These are phyloP conservation scores for Tolypocladium sp. DNA, from an alignment of 2,329 filamentous ascomycete species.

Conservation along the genomic window DNA sequence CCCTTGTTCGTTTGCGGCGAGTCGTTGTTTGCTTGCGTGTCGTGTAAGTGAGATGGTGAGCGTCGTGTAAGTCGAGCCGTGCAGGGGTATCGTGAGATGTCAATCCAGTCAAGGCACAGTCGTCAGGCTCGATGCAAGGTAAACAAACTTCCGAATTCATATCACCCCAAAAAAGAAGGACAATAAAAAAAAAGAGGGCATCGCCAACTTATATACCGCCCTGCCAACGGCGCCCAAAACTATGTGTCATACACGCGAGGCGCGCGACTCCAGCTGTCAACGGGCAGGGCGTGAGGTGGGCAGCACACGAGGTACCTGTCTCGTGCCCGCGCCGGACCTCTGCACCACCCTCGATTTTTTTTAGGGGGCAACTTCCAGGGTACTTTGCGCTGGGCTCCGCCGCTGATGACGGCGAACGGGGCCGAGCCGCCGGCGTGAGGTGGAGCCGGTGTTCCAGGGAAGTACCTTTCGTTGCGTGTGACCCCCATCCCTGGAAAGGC, in stretches of 20 bases:
- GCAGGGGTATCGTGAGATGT: not conserved
- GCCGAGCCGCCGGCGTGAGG: not conserved
- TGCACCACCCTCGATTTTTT: not conserved
- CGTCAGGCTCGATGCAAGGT: not conserved
- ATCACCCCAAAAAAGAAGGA: not conserved
- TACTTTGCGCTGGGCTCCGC: not conserved
- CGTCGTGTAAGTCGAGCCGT: not conserved
- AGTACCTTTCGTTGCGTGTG: not conserved
- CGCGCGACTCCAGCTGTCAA: not conserved
- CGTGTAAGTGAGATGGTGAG: not conserved
- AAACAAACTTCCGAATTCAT: not conserved
- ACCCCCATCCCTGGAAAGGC: not conserved
- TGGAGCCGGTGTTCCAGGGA: not conserved
- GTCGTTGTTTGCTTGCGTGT: not conserved
- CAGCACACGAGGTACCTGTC: not conserved
- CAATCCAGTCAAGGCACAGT: not conserved
- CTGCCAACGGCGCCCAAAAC: not conserved
- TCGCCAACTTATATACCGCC: not conserved
- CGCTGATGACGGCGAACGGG: not conserved
- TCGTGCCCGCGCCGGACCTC: not conserved
- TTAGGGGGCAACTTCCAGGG: not conserved
- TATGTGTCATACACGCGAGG: not conserved
- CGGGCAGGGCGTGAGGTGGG: not conserved
- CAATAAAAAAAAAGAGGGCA: not conserved
- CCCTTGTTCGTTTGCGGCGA: not conserved